phyloP scores from a whole-genome alignment of 768 basidiomycete genomes.

The Leccinum subgranulosum region DNA sequence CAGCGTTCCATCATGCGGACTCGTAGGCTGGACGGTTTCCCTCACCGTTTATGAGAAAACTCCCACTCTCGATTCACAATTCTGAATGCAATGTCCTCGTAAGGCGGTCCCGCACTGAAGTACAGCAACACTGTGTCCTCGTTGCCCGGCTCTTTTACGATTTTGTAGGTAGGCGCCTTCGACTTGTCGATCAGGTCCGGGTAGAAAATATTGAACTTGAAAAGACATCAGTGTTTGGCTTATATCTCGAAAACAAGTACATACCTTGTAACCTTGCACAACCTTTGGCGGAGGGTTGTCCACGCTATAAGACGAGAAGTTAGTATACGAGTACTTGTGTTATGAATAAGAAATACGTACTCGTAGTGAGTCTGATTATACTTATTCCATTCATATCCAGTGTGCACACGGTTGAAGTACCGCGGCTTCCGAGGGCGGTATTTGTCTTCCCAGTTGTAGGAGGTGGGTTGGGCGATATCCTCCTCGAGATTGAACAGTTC shows the following conservation, averaged over 20 bases:
- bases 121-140: slow-evolving; percentile 92
- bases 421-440: slow-evolving; percentile 95
- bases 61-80: slow-evolving; percentile 99
- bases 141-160: slow-evolving; percentile 90
- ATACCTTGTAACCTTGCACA: slow-evolving; percentile 95
- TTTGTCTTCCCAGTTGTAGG: slow-evolving; percentile 99
- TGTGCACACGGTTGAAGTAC: slow-evolving; percentile 98
- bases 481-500: slow-evolving; percentile 95
- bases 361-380: slow-evolving; percentile 99
- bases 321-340: slow-evolving; percentile 1
- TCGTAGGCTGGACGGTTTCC: background rate
- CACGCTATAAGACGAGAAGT: slow-evolving; percentile 50
- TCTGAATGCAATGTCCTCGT: slow-evolving; percentile 97
- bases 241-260: slow-evolving; percentile 7
- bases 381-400: slow-evolving; percentile 99
- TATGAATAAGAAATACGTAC: slow-evolving; percentile 38
- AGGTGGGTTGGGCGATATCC: slow-evolving; percentile 74
- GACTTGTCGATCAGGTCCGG: slow-evolving; percentile 98
- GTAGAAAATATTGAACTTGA: slow-evolving; percentile 94
- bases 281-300: slow-evolving; percentile 99
- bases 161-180: slow-evolving; percentile 95
- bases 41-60: slow-evolving; percentile 91
- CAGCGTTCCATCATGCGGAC: slow-evolving; percentile 13
- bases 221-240: slow-evolving; percentile 10
- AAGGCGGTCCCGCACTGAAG: slow-evolving; percentile 96